These are phyloP conservation scores for Sarocladium oryzae DNA, from an alignment of 2,329 filamentous ascomycete species.

Conservation along the genomic window DNA sequence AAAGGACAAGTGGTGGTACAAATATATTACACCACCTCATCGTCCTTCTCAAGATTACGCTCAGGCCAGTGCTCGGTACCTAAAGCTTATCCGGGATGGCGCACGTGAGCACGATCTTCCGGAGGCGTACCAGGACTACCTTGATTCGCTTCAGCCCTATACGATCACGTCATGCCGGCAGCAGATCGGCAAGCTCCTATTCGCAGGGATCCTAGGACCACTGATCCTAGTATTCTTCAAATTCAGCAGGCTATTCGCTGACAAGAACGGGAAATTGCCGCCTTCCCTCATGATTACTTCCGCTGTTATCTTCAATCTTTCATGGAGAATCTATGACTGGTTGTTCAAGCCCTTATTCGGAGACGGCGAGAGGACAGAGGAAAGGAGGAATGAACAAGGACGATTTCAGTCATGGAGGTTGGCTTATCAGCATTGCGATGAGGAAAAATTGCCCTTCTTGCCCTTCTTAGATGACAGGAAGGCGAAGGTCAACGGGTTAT, in stretches of 20 bases:
- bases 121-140: constrained; percentile 66
- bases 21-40: constrained; percentile 36
- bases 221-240: constrained; percentile 50
- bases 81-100: constrained; percentile 72
- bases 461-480: background rate
- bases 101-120: constrained; percentile 77
- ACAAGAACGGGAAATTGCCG: constrained; percentile 62
- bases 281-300: constrained; percentile 54
- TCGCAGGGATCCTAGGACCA: constrained; percentile 49
- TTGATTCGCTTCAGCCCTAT: constrained; percentile 65
- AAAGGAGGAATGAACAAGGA: constrained; percentile 7
- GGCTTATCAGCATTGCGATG: background rate
- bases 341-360: constrained; percentile 62
- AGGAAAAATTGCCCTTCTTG: background rate
- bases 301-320: constrained; percentile 42
- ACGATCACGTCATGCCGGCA: constrained; percentile 62
- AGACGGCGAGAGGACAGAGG: constrained; percentile 68
- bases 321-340: constrained; percentile 40
- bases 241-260: constrained; percentile 42
- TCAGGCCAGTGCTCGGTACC: constrained; percentile 77
- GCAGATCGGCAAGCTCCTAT: constrained; percentile 54
- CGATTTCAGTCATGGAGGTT: background rate
- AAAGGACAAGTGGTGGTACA: constrained; percentile 37
- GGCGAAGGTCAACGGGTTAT: no score
- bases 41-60: constrained; percentile 66